These are phyloP conservation scores for Vitis cinerea DNA, from an alignment of 164 flowering plant species.

Conservation along the genomic window DNA sequence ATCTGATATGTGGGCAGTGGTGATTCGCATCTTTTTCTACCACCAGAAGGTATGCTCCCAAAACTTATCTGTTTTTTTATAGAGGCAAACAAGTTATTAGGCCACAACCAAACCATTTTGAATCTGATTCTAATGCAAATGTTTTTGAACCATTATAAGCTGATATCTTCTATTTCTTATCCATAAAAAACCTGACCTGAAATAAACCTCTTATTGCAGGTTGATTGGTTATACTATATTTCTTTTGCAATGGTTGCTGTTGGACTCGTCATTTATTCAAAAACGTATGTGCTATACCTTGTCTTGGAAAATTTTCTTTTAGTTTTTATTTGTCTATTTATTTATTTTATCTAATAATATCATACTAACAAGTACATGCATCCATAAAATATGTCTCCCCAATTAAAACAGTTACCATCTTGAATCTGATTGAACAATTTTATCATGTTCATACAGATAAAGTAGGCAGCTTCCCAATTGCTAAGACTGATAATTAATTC, in stretches of 20 bases:
- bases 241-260: constrained; percentile 51
- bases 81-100: too few relatives aligned
- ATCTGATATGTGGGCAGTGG: constrained; percentile 85
- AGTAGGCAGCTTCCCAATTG: too few relatives aligned
- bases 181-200: neutral
- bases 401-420: too few relatives aligned
- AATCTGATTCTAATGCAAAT: too few relatives aligned
- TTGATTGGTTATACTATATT: constrained; percentile 70
- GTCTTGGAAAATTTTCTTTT: neutral
- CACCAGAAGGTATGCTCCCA: constrained; percentile 51
- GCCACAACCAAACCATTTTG: too few relatives aligned
- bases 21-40: constrained; percentile 63
- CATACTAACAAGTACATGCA: too few relatives aligned
- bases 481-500: too few relatives aligned
- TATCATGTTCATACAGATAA: too few relatives aligned
- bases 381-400: too few relatives aligned
- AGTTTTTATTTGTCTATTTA: too few relatives aligned
- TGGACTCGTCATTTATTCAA: constrained; percentile 68
- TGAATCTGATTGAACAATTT: too few relatives aligned
- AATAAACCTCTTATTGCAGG: constrained; percentile 40
- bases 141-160: neutral
- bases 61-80: neutral
- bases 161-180: neutral
- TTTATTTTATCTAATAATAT: neutral
- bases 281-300: constrained; percentile 35